Evolutionary conservation across 2,329 filamentous ascomycete genomes (phyloP).

Genomic region (Aspergillus sp.): DNA sequence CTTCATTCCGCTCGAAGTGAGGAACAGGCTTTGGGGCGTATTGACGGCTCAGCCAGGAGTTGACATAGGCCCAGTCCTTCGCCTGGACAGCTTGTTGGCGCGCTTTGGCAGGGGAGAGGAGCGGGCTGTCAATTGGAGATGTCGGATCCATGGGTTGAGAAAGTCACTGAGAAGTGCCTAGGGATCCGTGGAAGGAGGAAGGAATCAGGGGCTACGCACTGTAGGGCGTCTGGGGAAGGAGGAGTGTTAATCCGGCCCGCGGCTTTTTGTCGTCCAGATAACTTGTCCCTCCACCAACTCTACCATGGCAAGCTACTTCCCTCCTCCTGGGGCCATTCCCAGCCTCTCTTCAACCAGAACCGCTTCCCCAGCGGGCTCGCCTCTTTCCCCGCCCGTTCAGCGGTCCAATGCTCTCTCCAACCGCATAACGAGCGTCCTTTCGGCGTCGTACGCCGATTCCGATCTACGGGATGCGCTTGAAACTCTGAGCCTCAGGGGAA

Average conservation of each 20-base stretch:
- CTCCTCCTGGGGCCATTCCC: slow-evolving; percentile 11
- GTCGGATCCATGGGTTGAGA: slow-evolving; percentile 7
- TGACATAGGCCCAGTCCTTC: slow-evolving; percentile 85
- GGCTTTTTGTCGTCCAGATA: slow-evolving; percentile 3
- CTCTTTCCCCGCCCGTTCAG: slow-evolving; percentile 23
- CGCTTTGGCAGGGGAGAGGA: slow-evolving; percentile 54
- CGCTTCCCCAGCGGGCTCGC: slow-evolving; percentile 17
- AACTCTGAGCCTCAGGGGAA: slow-evolving; percentile 62
- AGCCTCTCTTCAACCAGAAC: slow-evolving; percentile 15
- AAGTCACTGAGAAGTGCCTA: not conserved
- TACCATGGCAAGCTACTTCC: slow-evolving; percentile 29
- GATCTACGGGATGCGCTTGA: slow-evolving; percentile 80
- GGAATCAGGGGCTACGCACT: too few relatives aligned
- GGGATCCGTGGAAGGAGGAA: too few relatives aligned
- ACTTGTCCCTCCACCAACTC: slow-evolving; percentile 12
- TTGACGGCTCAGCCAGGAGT: slow-evolving; percentile 68
- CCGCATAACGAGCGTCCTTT: slow-evolving; percentile 76
- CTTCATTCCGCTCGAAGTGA: slow-evolving; percentile 74
- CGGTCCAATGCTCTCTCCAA: slow-evolving; percentile 60
- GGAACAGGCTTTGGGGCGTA: slow-evolving; percentile 57
- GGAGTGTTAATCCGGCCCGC: slow-evolving; percentile 1
- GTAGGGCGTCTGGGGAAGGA: not conserved
- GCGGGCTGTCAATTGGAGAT: slow-evolving; percentile 28
- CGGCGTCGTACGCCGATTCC: slow-evolving; percentile 82
- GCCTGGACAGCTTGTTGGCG: slow-evolving; percentile 71